These are phyloP conservation scores for Orychophragmus violaceus DNA, from an alignment of 345 rosid genomes.

Conservation along the genomic window DNA sequence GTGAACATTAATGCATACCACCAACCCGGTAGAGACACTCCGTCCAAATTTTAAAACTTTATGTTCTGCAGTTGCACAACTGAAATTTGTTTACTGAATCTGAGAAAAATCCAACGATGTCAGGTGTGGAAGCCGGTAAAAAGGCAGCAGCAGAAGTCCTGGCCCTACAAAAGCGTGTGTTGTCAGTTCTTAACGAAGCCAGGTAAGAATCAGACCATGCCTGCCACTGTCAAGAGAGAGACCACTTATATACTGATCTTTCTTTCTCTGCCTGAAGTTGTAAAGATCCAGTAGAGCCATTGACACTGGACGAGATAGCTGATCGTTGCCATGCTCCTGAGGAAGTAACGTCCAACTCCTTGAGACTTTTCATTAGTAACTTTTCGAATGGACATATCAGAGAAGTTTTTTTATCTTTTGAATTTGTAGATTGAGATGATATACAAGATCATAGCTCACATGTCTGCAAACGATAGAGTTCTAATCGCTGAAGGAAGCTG, in stretches of 20 bases:
- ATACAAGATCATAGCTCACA: slow-evolving; percentile 87
- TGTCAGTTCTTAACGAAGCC: slow-evolving; percentile 90
- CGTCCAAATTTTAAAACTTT: not conserved
- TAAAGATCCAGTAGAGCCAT: slow-evolving; percentile 83
- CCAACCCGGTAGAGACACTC: slow-evolving; percentile 65
- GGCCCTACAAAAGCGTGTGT: slow-evolving; percentile 89
- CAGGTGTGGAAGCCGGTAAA: slow-evolving; percentile 99
- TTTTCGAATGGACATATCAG: not conserved
- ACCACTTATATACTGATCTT: not conserved
- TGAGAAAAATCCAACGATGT: not conserved
- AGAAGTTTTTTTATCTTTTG: slow-evolving; percentile 12
- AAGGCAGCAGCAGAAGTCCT: slow-evolving; percentile 96
- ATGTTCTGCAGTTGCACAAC: not conserved
- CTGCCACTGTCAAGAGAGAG: not conserved
- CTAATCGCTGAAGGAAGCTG: slow-evolving; percentile 88
- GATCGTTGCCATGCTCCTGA: slow-evolving; percentile 86
- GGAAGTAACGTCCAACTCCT: slow-evolving; percentile 41
- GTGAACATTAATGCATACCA: slow-evolving; percentile 92
- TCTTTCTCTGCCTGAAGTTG: slow-evolving; percentile 44
- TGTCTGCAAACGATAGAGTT: slow-evolving; percentile 93
- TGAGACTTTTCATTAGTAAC: not conserved
- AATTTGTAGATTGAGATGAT: slow-evolving; percentile 90
- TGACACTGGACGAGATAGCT: slow-evolving; percentile 81
- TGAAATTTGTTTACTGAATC: not conserved
- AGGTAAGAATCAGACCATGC: slow-evolving; percentile 41